Percentiles rank a stretch among this genome's conserved stretches.
Evolutionary conservation across 2,329 filamentous ascomycete species (phyloP).

Genomic region (Sphaerulina populicola): DNA sequence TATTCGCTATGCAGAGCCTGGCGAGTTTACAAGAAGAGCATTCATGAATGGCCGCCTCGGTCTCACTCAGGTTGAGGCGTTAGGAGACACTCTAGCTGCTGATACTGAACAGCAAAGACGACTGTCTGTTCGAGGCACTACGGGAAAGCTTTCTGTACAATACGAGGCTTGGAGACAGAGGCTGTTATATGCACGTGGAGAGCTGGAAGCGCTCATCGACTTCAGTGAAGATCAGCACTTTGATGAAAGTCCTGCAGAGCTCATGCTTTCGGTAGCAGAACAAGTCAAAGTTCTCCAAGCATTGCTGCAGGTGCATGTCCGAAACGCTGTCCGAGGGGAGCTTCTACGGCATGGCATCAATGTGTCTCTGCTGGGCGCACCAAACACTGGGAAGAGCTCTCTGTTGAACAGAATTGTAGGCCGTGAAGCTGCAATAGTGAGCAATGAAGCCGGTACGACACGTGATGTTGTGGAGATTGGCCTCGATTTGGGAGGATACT

Average conservation of each 20-base stretch:
- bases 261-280: slow-evolving; percentile 59
- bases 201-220: slow-evolving; percentile 92
- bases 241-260: slow-evolving; percentile 68
- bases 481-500: slow-evolving; percentile 79
- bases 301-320: slow-evolving; percentile 60
- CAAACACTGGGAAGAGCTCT: slow-evolving; percentile 92
- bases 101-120: slow-evolving; percentile 89
- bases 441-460: slow-evolving; percentile 84
- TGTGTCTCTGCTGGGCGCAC: slow-evolving; percentile 78
- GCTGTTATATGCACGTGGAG: slow-evolving; percentile 72
- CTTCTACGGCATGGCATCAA: slow-evolving; percentile 76
- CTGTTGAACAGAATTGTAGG: slow-evolving; percentile 85
- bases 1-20: slow-evolving; percentile 84
- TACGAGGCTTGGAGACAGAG: slow-evolving; percentile 78
- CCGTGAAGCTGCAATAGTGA: slow-evolving; percentile 90
- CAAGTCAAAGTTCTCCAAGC: slow-evolving; percentile 55
- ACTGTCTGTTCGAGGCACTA: slow-evolving; percentile 70
- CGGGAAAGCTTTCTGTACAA: slow-evolving; percentile 54
- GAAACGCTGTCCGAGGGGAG: slow-evolving; percentile 73
- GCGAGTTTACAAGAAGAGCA: slow-evolving; percentile 87
- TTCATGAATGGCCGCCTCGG: slow-evolving; percentile 82
- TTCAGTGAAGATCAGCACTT: slow-evolving; percentile 98
- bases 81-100: slow-evolving; percentile 53
- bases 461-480: slow-evolving; percentile 87
- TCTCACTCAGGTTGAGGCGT: slow-evolving; percentile 68